Percentiles rank a stretch among this genome's conserved stretches.
Evolutionary conservation across 192 early-diverging fungal species (phyloP).

Genomic region (Geranomyces variabilis): DNA sequence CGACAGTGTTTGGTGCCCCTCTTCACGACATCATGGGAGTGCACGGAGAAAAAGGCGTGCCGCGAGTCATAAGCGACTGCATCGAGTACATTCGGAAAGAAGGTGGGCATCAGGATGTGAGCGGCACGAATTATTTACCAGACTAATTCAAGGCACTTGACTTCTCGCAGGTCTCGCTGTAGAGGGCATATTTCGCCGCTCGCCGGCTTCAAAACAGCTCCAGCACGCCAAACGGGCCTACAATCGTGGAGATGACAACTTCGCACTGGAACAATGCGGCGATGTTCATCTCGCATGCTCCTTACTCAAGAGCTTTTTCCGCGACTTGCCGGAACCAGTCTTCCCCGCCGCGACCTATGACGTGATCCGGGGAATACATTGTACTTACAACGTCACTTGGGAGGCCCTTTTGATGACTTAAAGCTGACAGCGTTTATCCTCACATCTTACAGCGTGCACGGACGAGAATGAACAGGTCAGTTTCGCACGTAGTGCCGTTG

Average conservation of each 20-base stretch:
- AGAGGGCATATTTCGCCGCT: slow-evolving; percentile 85
- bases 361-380: slow-evolving; percentile 53
- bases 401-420: background rate
- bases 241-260: slow-evolving; percentile 28
- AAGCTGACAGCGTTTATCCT: background rate
- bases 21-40: slow-evolving; percentile 76
- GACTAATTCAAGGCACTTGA: background rate
- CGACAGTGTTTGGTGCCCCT: slow-evolving; percentile 69
- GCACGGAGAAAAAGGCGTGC: slow-evolving; percentile 74
- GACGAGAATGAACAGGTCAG: slow-evolving; percentile 41
- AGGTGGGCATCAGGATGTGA: slow-evolving; percentile 44
- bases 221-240: slow-evolving; percentile 66
- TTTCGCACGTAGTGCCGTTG: slow-evolving; percentile 31
- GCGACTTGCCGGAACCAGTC: slow-evolving; percentile 78
- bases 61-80: slow-evolving; percentile 72
- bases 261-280: slow-evolving; percentile 34
- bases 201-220: slow-evolving; percentile 74
- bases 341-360: slow-evolving; percentile 67
- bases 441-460: slow-evolving; percentile 40
- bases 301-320: slow-evolving; percentile 80
- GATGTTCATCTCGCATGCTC: slow-evolving; percentile 83
- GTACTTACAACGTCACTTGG: slow-evolving; percentile 15
- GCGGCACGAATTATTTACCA: background rate
- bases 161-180: slow-evolving; percentile 64
- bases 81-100: slow-evolving; percentile 69